Percentiles rank a stretch among this genome's conserved stretches.
phyloP scores from a whole-genome alignment of 306 rosid genomes.

The Citrullus mucosospermus region DNA sequence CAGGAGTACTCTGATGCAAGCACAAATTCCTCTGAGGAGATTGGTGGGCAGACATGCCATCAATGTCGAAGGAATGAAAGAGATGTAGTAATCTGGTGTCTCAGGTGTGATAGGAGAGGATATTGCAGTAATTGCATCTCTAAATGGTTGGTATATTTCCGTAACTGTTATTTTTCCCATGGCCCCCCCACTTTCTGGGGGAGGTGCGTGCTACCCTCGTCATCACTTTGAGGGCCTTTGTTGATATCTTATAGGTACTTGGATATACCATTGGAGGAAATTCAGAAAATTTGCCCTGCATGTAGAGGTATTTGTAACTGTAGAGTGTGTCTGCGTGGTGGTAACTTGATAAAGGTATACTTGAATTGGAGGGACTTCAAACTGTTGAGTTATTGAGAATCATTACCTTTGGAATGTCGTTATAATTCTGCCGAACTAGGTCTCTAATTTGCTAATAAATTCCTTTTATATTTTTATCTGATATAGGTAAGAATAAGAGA shows the following conservation, averaged over 20 bases:
- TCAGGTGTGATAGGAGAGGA: conserved; percentile 78
- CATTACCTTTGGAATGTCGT: conserved; percentile 8
- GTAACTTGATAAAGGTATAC: conserved; percentile 79
- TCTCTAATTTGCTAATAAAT: conserved; percentile 11
- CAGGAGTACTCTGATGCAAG: conserved; percentile 69
- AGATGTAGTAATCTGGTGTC: conserved; percentile 67
- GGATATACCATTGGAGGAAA: conserved; percentile 52
- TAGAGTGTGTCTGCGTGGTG: conserved; percentile 66
- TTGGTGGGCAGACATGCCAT: conserved; percentile 73
- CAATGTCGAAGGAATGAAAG: conserved; percentile 66
- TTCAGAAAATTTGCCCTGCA: conserved; percentile 78
- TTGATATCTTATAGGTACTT: conserved; percentile 47
- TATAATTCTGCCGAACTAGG: neutral
- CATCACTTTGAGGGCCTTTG: conserved; percentile 8
- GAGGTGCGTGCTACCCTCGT: neutral
- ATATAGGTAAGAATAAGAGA: conserved; percentile 76
- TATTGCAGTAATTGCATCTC: conserved; percentile 67
- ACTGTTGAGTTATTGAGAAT: neutral
- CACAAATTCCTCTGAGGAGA: conserved; percentile 53
- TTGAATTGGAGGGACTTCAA: neutral
- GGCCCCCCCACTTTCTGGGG: neutral
- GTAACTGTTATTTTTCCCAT: neutral
- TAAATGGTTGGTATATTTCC: conserved; percentile 40
- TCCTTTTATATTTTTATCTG: conserved; percentile 5
- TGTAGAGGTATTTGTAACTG: conserved; percentile 86